Percentiles rank a stretch among this genome's conserved stretches.
Evolutionary conservation across 352 stramenopile species (phyloP).

Genomic region (Pythium vanterpoolii): DNA sequence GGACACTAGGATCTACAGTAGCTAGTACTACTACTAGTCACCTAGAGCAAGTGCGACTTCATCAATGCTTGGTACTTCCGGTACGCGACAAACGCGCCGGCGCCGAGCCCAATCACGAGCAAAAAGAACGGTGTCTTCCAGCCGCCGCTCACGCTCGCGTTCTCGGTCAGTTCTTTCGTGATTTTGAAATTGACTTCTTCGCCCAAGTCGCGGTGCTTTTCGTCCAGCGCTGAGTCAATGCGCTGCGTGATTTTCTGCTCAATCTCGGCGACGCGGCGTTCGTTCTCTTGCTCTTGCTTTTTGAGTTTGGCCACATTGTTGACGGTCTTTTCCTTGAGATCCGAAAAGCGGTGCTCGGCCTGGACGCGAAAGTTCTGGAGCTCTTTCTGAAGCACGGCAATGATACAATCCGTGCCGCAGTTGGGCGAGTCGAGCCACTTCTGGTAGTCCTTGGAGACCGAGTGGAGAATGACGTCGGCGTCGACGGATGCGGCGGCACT

Average conservation of each 20-base stretch:
- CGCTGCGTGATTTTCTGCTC: slow-evolving; percentile 54
- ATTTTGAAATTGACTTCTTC: slow-evolving; percentile 75
- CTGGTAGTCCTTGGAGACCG: slow-evolving; percentile 81
- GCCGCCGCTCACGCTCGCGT: slow-evolving; percentile 46
- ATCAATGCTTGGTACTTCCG: slow-evolving; percentile 84
- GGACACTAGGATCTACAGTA: neutral
- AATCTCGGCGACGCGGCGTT: slow-evolving; percentile 67
- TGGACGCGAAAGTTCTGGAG: slow-evolving; percentile 77
- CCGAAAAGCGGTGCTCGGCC: slow-evolving; percentile 76
- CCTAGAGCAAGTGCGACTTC: slow-evolving; percentile 86
- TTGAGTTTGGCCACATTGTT: slow-evolving; percentile 77
- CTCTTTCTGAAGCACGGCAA: slow-evolving; percentile 78
- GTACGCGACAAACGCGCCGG: slow-evolving; percentile 54
- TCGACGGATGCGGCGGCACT: slow-evolving; percentile 39
- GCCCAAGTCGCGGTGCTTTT: slow-evolving; percentile 53
- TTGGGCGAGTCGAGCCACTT: slow-evolving; percentile 80
- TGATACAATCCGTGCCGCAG: slow-evolving; percentile 70
- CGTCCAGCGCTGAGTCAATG: slow-evolving; percentile 63
- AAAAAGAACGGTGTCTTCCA: slow-evolving; percentile 84
- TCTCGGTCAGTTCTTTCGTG: slow-evolving; percentile 70
- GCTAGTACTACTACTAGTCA: neutral
- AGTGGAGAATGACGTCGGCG: slow-evolving; percentile 72
- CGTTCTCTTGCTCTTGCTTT: slow-evolving; percentile 72
- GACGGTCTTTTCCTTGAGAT: slow-evolving; percentile 85
- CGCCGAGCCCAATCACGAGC: slow-evolving; percentile 54